A percentile compares a stretch with the other conserved stretches of the same genome.
phyloP scores from a whole-genome alignment of 768 basidiomycete genomes.

The Rhodotorula sphaerocarpa region DNA sequence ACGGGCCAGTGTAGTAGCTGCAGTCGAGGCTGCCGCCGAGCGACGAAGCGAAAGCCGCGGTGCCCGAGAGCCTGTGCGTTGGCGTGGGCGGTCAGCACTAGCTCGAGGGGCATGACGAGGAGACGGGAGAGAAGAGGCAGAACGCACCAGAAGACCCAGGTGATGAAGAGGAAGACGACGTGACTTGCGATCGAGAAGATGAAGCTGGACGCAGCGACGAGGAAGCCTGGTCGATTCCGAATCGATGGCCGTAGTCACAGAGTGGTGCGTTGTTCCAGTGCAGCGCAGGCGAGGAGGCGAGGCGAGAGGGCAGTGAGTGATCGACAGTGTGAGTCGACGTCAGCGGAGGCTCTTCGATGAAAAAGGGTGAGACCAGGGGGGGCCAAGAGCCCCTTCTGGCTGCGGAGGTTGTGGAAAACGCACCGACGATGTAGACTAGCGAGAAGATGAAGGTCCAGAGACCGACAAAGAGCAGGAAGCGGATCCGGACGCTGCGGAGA shows the following conservation, averaged over 20 bases:
- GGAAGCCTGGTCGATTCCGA: constrained; percentile 22
- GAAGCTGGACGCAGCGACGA: constrained; percentile 33
- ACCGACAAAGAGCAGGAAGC: constrained; percentile 34
- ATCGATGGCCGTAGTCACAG: no score
- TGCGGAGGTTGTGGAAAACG: constrained; percentile 1
- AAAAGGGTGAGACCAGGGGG: no score
- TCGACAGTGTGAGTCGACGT: neutral
- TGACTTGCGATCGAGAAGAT: constrained; percentile 37
- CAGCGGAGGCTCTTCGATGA: neutral
- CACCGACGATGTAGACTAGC: constrained; percentile 31
- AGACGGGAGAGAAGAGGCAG: neutral
- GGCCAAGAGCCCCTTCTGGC: no score
- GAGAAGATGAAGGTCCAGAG: constrained; percentile 35
- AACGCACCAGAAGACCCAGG: constrained; percentile 39
- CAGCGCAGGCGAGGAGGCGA: no score
- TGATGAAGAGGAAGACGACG: constrained; percentile 33
- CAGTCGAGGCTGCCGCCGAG: constrained; percentile 24
- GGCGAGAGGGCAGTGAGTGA: no score
- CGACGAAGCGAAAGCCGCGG: constrained; percentile 29
- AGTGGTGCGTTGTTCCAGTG: no score
- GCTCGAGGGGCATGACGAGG: no score
- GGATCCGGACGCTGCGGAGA: constrained; percentile 5
- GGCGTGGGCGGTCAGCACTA: neutral
- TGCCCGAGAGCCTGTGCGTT: constrained; percentile 32
- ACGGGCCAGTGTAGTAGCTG: constrained; percentile 6